phyloP scores from a whole-genome alignment of 1,284 basidiomycete genomes.

The Fistulina hepatica region DNA sequence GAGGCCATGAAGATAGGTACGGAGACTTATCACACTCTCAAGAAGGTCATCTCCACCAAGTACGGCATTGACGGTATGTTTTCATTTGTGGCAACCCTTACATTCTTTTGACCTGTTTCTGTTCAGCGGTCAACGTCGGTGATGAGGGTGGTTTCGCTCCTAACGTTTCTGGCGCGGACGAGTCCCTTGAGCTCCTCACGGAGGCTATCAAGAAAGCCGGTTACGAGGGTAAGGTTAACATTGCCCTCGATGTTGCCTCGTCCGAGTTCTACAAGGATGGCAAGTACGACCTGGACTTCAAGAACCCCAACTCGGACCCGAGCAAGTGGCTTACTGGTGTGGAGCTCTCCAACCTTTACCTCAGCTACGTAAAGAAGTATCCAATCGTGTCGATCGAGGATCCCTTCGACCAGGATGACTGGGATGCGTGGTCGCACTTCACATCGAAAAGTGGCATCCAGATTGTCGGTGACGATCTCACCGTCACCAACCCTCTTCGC shows the following conservation, averaged over 20 bases:
- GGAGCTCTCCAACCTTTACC: slow-evolving; percentile 91
- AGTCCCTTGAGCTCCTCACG: slow-evolving; percentile 91
- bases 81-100: slow-evolving; percentile 7
- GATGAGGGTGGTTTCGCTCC: slow-evolving; percentile 99
- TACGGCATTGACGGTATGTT: slow-evolving; percentile 93
- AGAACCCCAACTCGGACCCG: slow-evolving; percentile 98
- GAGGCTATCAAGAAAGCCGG: slow-evolving; percentile 98
- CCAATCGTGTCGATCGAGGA: slow-evolving; percentile 98
- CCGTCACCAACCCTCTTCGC: slow-evolving; percentile 95
- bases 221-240: slow-evolving; percentile 98
- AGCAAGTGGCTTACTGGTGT: slow-evolving; percentile 92
- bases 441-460: slow-evolving; percentile 70
- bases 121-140: slow-evolving; percentile 92
- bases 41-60: slow-evolving; percentile 99
- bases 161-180: slow-evolving; percentile 94
- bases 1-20: slow-evolving; percentile 99
- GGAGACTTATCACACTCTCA: slow-evolving; percentile 97
- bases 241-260: slow-evolving; percentile 97
- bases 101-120: slow-evolving; percentile 9
- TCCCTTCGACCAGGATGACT: slow-evolving; percentile 99
- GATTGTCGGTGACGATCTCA: slow-evolving; percentile 97
- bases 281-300: slow-evolving; percentile 99
- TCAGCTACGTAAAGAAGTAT: slow-evolving; percentile 82
- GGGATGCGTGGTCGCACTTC: slow-evolving; percentile 96
- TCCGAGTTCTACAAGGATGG: slow-evolving; percentile 99